Percentiles rank a stretch among this genome's conserved stretches.
Conservation (phyloP, 202 grass and related monocot genomes). For the Alloteropsis angusta region DNA sequence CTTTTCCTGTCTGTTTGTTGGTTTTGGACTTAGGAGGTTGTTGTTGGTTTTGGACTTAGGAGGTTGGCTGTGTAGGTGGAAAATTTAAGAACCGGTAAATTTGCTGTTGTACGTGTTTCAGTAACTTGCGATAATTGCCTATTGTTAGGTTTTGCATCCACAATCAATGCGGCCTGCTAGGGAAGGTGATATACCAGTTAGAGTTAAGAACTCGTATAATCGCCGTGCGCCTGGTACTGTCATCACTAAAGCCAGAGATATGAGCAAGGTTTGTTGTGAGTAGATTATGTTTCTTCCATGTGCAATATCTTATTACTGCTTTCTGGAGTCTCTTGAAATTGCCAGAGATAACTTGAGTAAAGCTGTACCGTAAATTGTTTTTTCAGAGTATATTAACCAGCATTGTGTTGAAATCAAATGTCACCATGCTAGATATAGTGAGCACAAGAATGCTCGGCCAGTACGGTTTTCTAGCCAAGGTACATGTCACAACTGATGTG, state of each 20-base stretch:
- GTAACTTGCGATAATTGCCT: neutral
- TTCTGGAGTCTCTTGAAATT: neutral
- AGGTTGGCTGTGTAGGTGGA: neutral
- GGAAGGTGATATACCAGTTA: constrained; percentile 80
- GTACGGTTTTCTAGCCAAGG: constrained; percentile 94
- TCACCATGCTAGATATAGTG: constrained; percentile 94
- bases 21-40: no score
- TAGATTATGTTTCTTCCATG: constrained; percentile 10
- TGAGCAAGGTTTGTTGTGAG: constrained; percentile 65
- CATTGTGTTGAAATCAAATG: constrained; percentile 94
- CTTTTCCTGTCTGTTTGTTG: neutral
- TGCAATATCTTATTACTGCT: constrained; percentile 4
- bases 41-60: no score
- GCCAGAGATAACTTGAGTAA: neutral
- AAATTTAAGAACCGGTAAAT: neutral
- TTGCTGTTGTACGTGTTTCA: neutral
- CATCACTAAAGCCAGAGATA: constrained; percentile 86
- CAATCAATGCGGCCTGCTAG: constrained; percentile 95
- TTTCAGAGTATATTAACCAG: constrained; percentile 79
- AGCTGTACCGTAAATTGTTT: neutral
- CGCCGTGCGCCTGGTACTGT: constrained; percentile 81
- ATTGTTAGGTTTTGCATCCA: constrained; percentile 80
- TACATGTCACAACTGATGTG: neutral
- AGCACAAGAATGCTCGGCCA: constrained; percentile 94
- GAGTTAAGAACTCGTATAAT: constrained; percentile 96